Evolutionary conservation across 1,284 basidiomycete species (phyloP).

Genomic region (Garcileccinum viscosum): DNA sequence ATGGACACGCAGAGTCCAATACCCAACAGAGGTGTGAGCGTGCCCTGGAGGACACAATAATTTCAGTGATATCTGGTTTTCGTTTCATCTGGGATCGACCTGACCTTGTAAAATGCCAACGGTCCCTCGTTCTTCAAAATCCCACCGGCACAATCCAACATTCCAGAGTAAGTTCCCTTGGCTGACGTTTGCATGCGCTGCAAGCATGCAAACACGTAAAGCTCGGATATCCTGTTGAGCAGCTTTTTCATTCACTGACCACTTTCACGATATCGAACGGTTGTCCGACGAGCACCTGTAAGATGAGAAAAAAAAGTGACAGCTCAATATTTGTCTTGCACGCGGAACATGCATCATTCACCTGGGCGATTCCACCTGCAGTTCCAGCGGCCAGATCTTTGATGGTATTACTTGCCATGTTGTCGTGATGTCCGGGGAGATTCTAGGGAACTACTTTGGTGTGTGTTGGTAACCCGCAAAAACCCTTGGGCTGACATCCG

Average conservation of each 20-base stretch:
- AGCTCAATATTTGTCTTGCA: slow-evolving; percentile 7
- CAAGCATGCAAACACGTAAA: slow-evolving; percentile 12
- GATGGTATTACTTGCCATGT: slow-evolving; percentile 55
- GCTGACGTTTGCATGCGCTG: slow-evolving; percentile 93
- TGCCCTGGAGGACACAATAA: slow-evolving; percentile 66
- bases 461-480: background rate
- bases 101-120: slow-evolving; percentile 93
- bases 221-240: background rate
- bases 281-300: slow-evolving; percentile 87
- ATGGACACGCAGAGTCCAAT: slow-evolving; percentile 97
- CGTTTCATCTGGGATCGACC: slow-evolving; percentile 11
- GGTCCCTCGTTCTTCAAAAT: slow-evolving; percentile 93
- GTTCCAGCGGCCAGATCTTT: slow-evolving; percentile 89
- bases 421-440: slow-evolving; percentile 15
- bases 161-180: slow-evolving; percentile 86
- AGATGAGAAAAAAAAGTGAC: slow-evolving; percentile 2
- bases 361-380: slow-evolving; percentile 88
- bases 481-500: background rate
- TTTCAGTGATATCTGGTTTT: slow-evolving; percentile 4
- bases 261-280: slow-evolving; percentile 98
- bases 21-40: slow-evolving; percentile 89
- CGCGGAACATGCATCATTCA: slow-evolving; percentile 36
- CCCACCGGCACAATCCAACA: slow-evolving; percentile 87
- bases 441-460: background rate
- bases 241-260: slow-evolving; percentile 54